Evolutionary conservation across 1,284 basidiomycete genomes (phyloP), one percentile per base, ranked within the genome.

Genomic region (Violaceomyces palustris): DNA sequence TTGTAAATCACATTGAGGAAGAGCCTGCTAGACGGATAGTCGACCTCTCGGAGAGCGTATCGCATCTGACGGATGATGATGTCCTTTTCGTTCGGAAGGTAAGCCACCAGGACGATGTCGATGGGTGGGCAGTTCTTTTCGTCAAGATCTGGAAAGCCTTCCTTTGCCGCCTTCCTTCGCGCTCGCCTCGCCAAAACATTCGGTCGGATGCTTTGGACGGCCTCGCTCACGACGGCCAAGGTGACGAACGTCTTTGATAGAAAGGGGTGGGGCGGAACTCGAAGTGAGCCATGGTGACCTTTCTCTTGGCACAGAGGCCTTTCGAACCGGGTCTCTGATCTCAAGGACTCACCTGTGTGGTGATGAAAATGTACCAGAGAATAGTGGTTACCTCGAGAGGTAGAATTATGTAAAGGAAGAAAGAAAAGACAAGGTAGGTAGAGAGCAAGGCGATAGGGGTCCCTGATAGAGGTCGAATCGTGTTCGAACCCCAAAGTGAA

Each of bases 1-100:
- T 67, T 67, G 63, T 67, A 67, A 26, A 62, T 62, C 8, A 67
- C 43, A 31, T 66, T 64, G 65, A 68, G 49, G 44, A 42, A 47
- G 21, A 68, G 31, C 45, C 55, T 61, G 39, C 51, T 47, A n/a
- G 29, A 21, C 3, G 65, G 63, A 21, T 68, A 68, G 48, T 64
- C 52, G 42, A 66, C 46, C 55, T 68, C 52, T n/a, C 54, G 39
- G 14, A 68, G 36, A 2, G 56, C 55, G 33, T 68, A 68, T 9
- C 61, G 54, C 11, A 62, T 17, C 42, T 67, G 64, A 12, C 61
- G 51, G 48, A 64, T 52, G 43, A 67, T 67, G 42, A 65, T 66
- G 33, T 67, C 57, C 50, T 65, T 32, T 25, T 68, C 64, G 40
- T 66, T 67, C 12, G 64, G 64, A 8, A 66, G 40, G 37, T 68